These are phyloP conservation scores for Pythium volutum DNA, from an alignment of 352 stramenopile genomes.

Conservation along the genomic window DNA sequence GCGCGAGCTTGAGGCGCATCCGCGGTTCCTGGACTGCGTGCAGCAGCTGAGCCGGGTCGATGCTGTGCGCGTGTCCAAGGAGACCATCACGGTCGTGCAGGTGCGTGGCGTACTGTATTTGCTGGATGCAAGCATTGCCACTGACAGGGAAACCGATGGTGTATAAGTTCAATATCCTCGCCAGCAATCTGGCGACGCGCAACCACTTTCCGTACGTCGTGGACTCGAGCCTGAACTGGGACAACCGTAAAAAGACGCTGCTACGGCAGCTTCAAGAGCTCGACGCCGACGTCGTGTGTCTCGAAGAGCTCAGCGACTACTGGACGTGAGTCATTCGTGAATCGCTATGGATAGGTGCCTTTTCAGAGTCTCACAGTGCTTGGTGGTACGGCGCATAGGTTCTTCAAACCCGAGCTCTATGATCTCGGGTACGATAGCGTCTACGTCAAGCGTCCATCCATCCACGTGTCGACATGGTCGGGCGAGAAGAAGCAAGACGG, in stretches of 20 bases:
- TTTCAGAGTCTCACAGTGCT: not conserved
- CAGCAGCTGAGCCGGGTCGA: slow-evolving; percentile 42
- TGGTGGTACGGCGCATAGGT: slow-evolving; percentile 38
- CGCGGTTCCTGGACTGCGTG: slow-evolving; percentile 43
- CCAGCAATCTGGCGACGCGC: slow-evolving; percentile 79
- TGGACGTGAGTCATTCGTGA: slow-evolving; percentile 58
- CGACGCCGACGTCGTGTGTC: slow-evolving; percentile 78
- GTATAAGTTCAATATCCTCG: slow-evolving; percentile 87
- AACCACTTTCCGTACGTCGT: slow-evolving; percentile 88
- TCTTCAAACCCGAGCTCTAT: slow-evolving; percentile 75
- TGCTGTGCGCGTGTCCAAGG: slow-evolving; percentile 33
- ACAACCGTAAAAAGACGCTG: slow-evolving; percentile 76
- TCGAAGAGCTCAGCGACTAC: slow-evolving; percentile 87
- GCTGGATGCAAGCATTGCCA: too few species aligned
- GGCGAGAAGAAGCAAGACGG: slow-evolving; percentile 87
- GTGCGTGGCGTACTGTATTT: slow-evolving; percentile 23
- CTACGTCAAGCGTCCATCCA: slow-evolving; percentile 82
- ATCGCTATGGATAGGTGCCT: not conserved
- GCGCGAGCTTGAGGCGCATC: slow-evolving; percentile 5
- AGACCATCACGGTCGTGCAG: slow-evolving; percentile 80
- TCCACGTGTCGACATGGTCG: slow-evolving; percentile 84
- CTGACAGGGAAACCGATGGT: too few species aligned
- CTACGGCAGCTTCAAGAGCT: slow-evolving; percentile 69
- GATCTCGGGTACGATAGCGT: slow-evolving; percentile 82
- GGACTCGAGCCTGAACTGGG: slow-evolving; percentile 78